Conservation (phyloP, 208 protist species). For the Acanthamoeba healyi region DNA sequence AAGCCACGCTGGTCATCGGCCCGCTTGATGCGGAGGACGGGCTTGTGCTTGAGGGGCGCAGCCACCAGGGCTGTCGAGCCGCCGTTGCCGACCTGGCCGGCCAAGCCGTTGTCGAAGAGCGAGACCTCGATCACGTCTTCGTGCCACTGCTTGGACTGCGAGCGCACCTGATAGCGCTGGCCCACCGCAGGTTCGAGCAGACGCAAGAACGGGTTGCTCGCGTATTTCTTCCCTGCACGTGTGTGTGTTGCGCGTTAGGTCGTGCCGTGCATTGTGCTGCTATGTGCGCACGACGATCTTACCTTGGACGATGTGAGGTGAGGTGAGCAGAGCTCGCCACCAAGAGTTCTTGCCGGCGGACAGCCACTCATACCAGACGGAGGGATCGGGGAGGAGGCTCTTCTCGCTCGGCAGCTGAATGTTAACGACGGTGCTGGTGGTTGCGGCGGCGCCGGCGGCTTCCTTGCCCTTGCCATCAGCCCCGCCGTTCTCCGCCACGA, state of each 20-base stretch:
- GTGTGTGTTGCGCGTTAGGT: too few species aligned
- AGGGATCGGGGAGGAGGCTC: conserved; percentile 49
- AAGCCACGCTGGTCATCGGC: conserved; percentile 3
- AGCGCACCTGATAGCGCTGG: conserved; percentile 50
- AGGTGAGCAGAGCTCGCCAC: conserved; percentile 78
- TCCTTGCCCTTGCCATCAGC: neutral
- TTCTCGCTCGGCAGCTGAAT: conserved; percentile 71
- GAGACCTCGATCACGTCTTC: conserved; percentile 61
- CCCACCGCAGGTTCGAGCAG: conserved; percentile 35
- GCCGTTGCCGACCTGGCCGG: conserved; percentile 22
- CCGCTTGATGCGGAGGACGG: conserved; percentile 46
- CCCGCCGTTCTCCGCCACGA: neutral
- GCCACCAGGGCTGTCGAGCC: conserved; percentile 3
- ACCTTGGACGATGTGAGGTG: conserved; percentile 77
- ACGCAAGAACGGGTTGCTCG: conserved; percentile 44
- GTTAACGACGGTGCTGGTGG: neutral
- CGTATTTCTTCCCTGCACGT: conserved; percentile 47
- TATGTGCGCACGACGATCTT: too few species aligned
- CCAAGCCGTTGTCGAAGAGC: conserved; percentile 28
- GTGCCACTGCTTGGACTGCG: conserved; percentile 42
- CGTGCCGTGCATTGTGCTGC: too few species aligned
- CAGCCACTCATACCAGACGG: conserved; percentile 74
- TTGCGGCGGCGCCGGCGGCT: neutral
- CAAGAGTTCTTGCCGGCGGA: conserved; percentile 62
- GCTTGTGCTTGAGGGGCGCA: conserved; percentile 51